Evolutionary conservation across 2,329 filamentous ascomycete species (phyloP).

Genomic region (Blastomyces percursus): DNA sequence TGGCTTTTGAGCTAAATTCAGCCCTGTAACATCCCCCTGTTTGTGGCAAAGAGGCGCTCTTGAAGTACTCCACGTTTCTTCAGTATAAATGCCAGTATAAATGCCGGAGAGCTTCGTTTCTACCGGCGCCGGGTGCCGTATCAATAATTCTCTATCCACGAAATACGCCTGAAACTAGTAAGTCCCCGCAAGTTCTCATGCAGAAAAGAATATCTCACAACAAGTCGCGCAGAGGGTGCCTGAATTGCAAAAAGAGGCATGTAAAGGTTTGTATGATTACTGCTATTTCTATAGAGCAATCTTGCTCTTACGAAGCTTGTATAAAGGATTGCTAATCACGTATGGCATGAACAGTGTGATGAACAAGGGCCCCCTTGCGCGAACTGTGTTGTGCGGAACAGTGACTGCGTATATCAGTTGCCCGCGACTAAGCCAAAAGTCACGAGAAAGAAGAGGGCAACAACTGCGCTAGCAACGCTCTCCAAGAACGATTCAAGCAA

Average conservation of each 20-base stretch:
- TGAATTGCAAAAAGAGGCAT: conserved; percentile 5
- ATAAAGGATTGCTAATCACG: neutral
- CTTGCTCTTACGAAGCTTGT: neutral
- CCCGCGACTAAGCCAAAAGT: neutral
- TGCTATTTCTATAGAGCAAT: neutral
- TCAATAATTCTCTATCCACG: too few species aligned
- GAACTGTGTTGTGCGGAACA: conserved; percentile 12
- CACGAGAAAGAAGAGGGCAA: neutral
- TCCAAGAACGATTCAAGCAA: neutral
- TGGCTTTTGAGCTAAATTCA: conserved; percentile 1
- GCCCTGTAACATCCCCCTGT: neutral
- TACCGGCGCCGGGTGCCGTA: too few species aligned
- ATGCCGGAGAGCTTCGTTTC: neutral
- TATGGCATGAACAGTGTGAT: conserved; percentile 8
- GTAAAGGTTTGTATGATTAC: conserved; percentile 2
- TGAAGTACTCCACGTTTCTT: neutral
- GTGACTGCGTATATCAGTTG: conserved; percentile 11
- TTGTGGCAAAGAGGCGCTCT: neutral
- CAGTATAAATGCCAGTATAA: neutral
- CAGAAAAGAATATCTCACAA: conserved; percentile 7
- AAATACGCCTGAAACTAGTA: neutral
- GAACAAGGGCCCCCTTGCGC: conserved; percentile 13
- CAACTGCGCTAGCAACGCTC: neutral
- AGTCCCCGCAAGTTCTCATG: neutral
- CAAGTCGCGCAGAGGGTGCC: conserved; percentile 4